Conservation (phyloP, 129 eudicot species). For the Flaveria trinervia region DNA sequence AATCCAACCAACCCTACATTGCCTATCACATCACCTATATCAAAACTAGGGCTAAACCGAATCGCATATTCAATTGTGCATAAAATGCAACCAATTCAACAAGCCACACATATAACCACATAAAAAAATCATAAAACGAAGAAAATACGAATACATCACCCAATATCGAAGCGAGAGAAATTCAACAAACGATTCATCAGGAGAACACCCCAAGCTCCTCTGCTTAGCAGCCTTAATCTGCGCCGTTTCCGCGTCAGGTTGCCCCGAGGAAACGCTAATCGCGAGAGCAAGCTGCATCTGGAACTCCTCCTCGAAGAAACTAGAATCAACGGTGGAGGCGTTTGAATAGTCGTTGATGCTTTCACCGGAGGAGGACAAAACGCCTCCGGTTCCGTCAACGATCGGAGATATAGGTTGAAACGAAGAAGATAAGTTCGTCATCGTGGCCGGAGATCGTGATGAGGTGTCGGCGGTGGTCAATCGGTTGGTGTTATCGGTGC, state of each 20-base stretch:
- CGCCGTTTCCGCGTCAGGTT: conserved; percentile 63
- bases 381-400: conserved; percentile 21
- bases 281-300: conserved; percentile 92
- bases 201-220: conserved; percentile 65
- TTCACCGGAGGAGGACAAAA: conserved; percentile 29
- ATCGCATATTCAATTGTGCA: conserved; percentile 25
- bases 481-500: conserved; percentile 34
- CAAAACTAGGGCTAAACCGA: conserved; percentile 17
- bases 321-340: conserved; percentile 38
- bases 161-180: conserved; percentile 72
- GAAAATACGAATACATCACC: conserved; percentile 41
- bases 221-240: conserved; percentile 85
- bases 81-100: neutral
- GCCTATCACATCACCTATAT: conserved; percentile 13
- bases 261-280: conserved; percentile 70
- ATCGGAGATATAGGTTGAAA: conserved; percentile 26
- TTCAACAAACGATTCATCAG: conserved; percentile 51
- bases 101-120: neutral
- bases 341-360: conserved; percentile 26
- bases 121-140: neutral
- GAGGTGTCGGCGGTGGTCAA: conserved; percentile 26
- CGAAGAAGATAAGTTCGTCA: conserved; percentile 19
- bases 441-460: conserved; percentile 29
- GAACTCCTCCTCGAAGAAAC: conserved; percentile 83
- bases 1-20: neutral